A percentile compares a stretch with the other conserved stretches of the same genome.
These are phyloP conservation scores for Naganishia friedmannii DNA, from an alignment of 768 basidiomycete species.

Conservation along the genomic window DNA sequence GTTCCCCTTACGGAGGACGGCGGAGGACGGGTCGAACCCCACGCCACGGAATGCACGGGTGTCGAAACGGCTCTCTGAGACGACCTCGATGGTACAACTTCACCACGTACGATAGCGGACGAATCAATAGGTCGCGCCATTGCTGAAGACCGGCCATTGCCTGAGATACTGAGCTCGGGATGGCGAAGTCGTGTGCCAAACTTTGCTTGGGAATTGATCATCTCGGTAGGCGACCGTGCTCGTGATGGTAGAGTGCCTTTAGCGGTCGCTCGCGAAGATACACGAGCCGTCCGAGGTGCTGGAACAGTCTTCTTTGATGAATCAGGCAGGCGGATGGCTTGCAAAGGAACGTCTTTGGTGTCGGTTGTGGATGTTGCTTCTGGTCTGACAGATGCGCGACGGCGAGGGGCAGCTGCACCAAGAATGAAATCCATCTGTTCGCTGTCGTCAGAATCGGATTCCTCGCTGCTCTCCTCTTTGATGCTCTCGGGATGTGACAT, in stretches of 20 bases:
- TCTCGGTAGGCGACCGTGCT: constrained; percentile 21
- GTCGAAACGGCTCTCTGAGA: constrained; percentile 5
- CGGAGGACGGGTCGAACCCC: constrained; percentile 16
- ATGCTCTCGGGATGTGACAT: constrained; percentile 20
- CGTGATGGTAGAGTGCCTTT: background rate
- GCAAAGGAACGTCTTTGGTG: background rate
- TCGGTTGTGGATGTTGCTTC: background rate
- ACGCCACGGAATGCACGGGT: background rate
- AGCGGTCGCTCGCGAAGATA: background rate
- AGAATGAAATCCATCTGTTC: constrained; percentile 23
- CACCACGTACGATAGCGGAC: no score
- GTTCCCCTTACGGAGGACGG: constrained; percentile 7
- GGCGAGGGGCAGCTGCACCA: constrained; percentile 2
- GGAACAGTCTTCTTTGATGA: background rate
- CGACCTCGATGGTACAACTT: background rate
- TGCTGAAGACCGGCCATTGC: background rate
- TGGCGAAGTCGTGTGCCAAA: constrained; percentile 20
- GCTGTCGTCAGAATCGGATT: constrained; percentile 19
- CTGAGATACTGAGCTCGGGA: background rate
- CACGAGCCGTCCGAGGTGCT: background rate
- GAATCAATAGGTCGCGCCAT: background rate
- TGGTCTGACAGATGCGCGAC: constrained; percentile 2
- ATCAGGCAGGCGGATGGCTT: background rate
- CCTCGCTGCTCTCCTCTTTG: constrained; percentile 9
- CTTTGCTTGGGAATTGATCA: constrained; percentile 19